A percentile compares a stretch with the other conserved stretches of the same genome.
phyloP scores from a whole-genome alignment of 1,284 basidiomycete species.

The Ganoderma lingzhi region DNA sequence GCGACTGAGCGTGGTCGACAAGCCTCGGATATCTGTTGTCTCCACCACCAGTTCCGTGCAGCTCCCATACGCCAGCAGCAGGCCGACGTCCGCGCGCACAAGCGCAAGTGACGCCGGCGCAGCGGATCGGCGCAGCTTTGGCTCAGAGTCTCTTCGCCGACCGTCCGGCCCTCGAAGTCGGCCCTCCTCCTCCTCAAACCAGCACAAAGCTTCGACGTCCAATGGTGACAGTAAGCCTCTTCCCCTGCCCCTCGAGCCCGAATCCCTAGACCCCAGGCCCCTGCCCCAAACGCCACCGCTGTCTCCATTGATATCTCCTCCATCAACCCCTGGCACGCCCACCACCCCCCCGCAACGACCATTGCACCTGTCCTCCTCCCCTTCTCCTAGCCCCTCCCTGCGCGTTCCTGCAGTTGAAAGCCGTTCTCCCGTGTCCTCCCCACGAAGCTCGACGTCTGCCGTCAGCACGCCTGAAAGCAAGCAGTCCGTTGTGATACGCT shows the following conservation, averaged over 20 bases:
- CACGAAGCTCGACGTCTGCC: constrained; percentile 46
- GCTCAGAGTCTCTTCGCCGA: constrained; percentile 25
- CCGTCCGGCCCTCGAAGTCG: constrained; percentile 29
- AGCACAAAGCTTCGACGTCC: constrained; percentile 18
- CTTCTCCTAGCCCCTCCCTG: constrained; percentile 30
- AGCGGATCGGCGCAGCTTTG: constrained; percentile 27
- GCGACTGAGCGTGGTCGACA: constrained; percentile 33
- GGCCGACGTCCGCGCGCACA: constrained; percentile 35
- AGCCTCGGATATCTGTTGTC: constrained; percentile 37
- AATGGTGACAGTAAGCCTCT: constrained; percentile 20
- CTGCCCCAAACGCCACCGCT: constrained; percentile 29
- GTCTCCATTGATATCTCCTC: constrained; percentile 31
- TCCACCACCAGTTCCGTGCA: constrained; percentile 40
- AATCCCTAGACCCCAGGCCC: constrained; percentile 18
- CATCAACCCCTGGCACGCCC: constrained; percentile 28
- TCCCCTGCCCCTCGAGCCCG: constrained; percentile 18
- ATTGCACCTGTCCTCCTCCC: constrained; percentile 21
- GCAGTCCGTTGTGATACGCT: constrained; percentile 63
- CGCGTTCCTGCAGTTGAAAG: constrained; percentile 19
- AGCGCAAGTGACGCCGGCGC: constrained; percentile 31
- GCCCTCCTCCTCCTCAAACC: constrained; percentile 20
- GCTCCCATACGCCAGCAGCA: constrained; percentile 41
- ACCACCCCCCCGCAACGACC: constrained; percentile 22
- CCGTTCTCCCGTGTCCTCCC: constrained; percentile 38
- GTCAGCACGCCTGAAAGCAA: constrained; percentile 56